A percentile compares a stretch with the other conserved stretches of the same genome.
Evolutionary conservation across 306 rosid species (phyloP).

Genomic region (Pyrus bretschneideri): DNA sequence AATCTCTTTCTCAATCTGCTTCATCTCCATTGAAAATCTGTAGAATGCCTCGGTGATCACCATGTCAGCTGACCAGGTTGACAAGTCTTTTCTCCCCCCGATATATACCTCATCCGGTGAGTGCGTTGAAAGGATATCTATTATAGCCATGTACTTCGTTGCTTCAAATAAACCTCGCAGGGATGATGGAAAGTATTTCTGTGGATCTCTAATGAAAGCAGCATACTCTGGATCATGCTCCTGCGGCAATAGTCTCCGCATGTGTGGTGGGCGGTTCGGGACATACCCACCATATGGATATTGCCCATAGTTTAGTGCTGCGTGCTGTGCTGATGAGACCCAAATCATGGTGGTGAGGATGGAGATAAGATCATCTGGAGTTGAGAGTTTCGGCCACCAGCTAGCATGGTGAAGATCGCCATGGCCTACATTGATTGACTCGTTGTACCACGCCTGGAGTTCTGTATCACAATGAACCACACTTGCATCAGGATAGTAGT

Average conservation of each 20-base stretch:
- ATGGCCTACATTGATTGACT: constrained; percentile 77
- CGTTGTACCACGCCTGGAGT: constrained; percentile 75
- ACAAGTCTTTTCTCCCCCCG: constrained; percentile 65
- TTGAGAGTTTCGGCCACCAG: constrained; percentile 79
- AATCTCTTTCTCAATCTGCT: constrained; percentile 56
- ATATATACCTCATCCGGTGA: constrained; percentile 82
- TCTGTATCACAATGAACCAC: constrained; percentile 48
- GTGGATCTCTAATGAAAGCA: constrained; percentile 61
- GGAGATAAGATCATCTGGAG: constrained; percentile 40
- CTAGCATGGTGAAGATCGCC: constrained; percentile 46
- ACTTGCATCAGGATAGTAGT: constrained; percentile 59
- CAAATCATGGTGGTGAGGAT: constrained; percentile 70
- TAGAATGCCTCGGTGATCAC: constrained; percentile 52
- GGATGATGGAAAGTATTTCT: constrained; percentile 48
- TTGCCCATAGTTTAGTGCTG: constrained; percentile 89
- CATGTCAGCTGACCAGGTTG: constrained; percentile 60
- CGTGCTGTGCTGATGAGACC: constrained; percentile 86
- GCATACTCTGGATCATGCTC: constrained; percentile 61
- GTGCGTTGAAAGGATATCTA: constrained; percentile 72
- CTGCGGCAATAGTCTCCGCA: constrained; percentile 60
- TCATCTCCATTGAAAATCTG: constrained; percentile 51
- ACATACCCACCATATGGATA: constrained; percentile 87
- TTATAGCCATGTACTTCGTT: constrained; percentile 65
- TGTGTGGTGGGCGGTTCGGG: constrained; percentile 68
- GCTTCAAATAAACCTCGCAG: constrained; percentile 61